Percentiles rank a stretch among this genome's conserved stretches.
Conservation (phyloP, 345 rosid genomes). For the Aquilaria sinensis region DNA sequence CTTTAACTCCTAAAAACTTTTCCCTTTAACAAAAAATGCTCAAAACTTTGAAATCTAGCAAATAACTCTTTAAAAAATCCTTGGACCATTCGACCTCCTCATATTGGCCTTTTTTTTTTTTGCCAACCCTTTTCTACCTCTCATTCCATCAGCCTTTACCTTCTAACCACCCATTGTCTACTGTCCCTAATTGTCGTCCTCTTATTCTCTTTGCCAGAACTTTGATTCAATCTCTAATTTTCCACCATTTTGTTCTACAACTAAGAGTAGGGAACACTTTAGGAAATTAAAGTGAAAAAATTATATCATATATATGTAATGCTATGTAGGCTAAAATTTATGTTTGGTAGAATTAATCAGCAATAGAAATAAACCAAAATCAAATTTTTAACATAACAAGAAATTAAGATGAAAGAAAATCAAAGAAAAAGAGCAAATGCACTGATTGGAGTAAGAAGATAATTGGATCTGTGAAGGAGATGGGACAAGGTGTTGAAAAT, state of each 20-base stretch:
- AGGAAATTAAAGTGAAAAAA: neutral
- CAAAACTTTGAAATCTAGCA: too few relatives aligned
- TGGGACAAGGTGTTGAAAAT: slow-evolving; percentile 20
- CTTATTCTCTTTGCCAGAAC: slow-evolving; percentile 42
- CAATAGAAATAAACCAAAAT: neutral
- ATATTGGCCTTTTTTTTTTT: too few relatives aligned
- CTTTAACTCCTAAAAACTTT: too few relatives aligned
- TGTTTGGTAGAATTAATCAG: neutral
- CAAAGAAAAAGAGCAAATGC: slow-evolving; percentile 11
- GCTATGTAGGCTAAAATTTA: neutral
- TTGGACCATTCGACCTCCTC: too few relatives aligned
- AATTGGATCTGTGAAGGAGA: slow-evolving; percentile 46
- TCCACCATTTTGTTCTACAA: slow-evolving; percentile 16
- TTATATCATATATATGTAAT: neutral
- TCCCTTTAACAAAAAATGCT: too few relatives aligned
- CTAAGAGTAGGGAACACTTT: neutral
- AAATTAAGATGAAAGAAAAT: neutral
- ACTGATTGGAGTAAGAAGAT: slow-evolving; percentile 29
- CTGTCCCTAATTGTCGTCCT: neutral
- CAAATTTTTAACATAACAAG: neutral
- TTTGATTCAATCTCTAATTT: slow-evolving; percentile 17
- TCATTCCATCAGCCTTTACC: too few relatives aligned
- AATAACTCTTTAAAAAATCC: too few relatives aligned
- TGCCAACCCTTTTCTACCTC: too few relatives aligned
- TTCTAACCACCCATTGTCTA: too few relatives aligned